Percentiles rank a stretch among this genome's conserved stretches.
Conservation (phyloP, 306 rosid species). For the Trifolium fragiferum region DNA sequence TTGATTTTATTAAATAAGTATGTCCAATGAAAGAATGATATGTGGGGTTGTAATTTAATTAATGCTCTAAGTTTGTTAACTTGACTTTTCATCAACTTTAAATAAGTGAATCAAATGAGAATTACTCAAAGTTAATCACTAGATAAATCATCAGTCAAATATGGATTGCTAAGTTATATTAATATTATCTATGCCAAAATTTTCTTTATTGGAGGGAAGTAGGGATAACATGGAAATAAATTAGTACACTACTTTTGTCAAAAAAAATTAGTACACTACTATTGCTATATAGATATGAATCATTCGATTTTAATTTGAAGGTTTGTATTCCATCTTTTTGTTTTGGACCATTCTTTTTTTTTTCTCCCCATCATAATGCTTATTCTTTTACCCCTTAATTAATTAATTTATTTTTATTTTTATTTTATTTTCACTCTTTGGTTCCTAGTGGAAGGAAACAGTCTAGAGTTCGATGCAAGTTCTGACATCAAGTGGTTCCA, state of each 20-base stretch:
- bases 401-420: too few relatives aligned
- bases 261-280: neutral
- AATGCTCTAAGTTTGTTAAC: slow-evolving; percentile 14
- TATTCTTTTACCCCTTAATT: too few relatives aligned
- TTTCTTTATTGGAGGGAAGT: slow-evolving; percentile 27
- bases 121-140: slow-evolving; percentile 15
- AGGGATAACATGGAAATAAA: neutral
- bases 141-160: slow-evolving; percentile 49
- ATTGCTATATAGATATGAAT: too few relatives aligned
- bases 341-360: too few relatives aligned
- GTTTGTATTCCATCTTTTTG: too few relatives aligned
- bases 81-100: slow-evolving; percentile 6
- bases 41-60: slow-evolving; percentile 3
- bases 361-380: too few relatives aligned
- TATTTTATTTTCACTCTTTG: too few relatives aligned
- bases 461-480: too few relatives aligned
- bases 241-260: neutral
- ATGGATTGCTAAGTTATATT: slow-evolving; percentile 39
- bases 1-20: neutral
- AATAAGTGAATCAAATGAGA: slow-evolving; percentile 1
- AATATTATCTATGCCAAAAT: slow-evolving; percentile 7
- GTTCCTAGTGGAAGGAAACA: too few relatives aligned
- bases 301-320: too few relatives aligned
- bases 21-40: slow-evolving; percentile 15
- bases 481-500: too few relatives aligned